A percentile compares a stretch with the other conserved stretches of the same genome.
These are phyloP conservation scores for Lachnellula arida DNA, from an alignment of 2,329 filamentous ascomycete species.

Conservation along the genomic window DNA sequence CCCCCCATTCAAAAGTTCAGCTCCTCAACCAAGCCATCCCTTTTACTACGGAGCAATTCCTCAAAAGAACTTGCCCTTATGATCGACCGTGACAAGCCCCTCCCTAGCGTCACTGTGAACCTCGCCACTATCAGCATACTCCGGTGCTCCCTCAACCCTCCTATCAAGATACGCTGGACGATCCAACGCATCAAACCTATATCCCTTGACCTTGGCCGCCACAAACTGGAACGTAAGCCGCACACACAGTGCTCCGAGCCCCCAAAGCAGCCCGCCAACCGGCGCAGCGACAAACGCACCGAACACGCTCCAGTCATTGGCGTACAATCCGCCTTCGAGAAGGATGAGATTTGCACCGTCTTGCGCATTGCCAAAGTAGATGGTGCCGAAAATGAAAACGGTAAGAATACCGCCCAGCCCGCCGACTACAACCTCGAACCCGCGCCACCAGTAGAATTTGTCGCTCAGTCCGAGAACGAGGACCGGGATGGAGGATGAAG, in stretches of 20 bases:
- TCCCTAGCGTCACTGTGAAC: constrained; percentile 17
- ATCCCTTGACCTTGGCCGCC: constrained; percentile 52
- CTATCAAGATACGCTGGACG: constrained; percentile 37
- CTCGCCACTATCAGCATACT: constrained; percentile 26
- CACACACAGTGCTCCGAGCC: constrained; percentile 54
- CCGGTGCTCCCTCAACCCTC: constrained; percentile 23
- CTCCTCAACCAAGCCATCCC: too few relatives aligned
- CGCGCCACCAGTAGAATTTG: constrained; percentile 66
- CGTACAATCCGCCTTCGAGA: constrained; percentile 69
- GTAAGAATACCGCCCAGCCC: constrained; percentile 73
- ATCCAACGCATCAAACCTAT: constrained; percentile 64
- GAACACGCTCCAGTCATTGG: constrained; percentile 75
- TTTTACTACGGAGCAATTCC: too few relatives aligned
- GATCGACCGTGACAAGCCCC: constrained; percentile 25
- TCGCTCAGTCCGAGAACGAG: constrained; percentile 68
- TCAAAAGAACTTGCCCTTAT: constrained; percentile 32
- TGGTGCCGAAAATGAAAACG: constrained; percentile 74
- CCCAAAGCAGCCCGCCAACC: constrained; percentile 69
- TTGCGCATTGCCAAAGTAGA: constrained; percentile 67
- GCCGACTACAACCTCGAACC: constrained; percentile 75
- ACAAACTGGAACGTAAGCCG: constrained; percentile 57
- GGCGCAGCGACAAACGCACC: constrained; percentile 79
- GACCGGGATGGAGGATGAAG: constrained; percentile 69
- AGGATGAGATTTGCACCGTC: constrained; percentile 64
- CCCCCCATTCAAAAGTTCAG: too few relatives aligned